Conservation (phyloP, 768 basidiomycete species). For the Tricholoma bakamatsutake region DNA sequence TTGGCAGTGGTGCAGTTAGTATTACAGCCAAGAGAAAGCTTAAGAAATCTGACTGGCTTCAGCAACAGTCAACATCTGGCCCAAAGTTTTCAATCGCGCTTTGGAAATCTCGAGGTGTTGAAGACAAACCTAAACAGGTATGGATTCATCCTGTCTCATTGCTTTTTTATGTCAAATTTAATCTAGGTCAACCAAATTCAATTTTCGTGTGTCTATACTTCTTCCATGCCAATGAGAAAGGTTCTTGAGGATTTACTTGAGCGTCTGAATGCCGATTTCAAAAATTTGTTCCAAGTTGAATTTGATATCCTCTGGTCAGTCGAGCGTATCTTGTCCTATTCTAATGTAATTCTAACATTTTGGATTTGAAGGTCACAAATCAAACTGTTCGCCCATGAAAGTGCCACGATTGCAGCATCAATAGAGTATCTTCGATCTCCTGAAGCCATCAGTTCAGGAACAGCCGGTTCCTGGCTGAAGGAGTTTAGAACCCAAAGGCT, state of each 20-base stretch:
- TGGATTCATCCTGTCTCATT: neutral
- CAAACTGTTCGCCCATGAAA: neutral
- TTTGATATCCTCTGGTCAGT: neutral
- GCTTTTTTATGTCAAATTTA: neutral
- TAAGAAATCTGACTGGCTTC: neutral
- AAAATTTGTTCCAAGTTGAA: neutral
- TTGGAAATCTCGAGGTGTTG: neutral
- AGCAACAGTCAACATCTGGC: neutral
- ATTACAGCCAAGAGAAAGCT: neutral
- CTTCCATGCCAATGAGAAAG: neutral
- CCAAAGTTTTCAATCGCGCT: neutral
- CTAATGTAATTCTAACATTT: neutral
- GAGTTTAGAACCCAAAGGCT: neutral
- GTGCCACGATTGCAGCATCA: neutral
- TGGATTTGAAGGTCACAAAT: neutral
- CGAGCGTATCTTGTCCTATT: neutral
- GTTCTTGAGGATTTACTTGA: neutral
- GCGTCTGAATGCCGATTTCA: neutral
- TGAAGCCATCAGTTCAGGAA: neutral
- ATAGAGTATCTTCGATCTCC: neutral
- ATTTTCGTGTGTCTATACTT: too few relatives aligned
- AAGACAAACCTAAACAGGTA: neutral
- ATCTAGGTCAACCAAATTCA: neutral
- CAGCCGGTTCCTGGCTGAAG: neutral
- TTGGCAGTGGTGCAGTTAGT: neutral